Conservation (phyloP, 371 early-diverging fungal genomes). For the Thermomucor indicae-seudaticae region DNA sequence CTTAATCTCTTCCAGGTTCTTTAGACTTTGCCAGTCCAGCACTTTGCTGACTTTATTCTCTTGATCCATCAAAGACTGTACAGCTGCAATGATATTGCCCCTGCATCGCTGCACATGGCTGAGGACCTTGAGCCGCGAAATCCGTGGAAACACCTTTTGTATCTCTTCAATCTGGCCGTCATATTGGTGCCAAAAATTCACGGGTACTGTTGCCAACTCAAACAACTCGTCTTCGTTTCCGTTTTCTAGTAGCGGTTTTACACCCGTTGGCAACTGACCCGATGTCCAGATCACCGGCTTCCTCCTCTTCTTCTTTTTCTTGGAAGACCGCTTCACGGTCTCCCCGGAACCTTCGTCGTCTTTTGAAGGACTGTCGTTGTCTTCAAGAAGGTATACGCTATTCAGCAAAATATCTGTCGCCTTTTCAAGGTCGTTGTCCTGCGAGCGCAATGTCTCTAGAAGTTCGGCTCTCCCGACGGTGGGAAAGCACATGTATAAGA, state of each 20-base stretch:
- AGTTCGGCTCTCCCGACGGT: conserved; percentile 11
- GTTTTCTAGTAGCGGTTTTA: neutral
- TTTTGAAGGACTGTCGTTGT: neutral
- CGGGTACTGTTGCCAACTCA: conserved; percentile 19
- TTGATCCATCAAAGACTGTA: conserved; percentile 6
- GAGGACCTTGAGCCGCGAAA: conserved; percentile 3
- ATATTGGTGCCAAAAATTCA: conserved; percentile 41
- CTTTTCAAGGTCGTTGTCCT: conserved; percentile 31
- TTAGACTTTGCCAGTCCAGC: conserved; percentile 14
- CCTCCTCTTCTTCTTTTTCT: conserved; percentile 7
- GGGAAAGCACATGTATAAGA: conserved; percentile 36
- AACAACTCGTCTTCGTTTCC: neutral
- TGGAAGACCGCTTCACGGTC: neutral
- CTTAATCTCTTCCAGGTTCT: conserved; percentile 21
- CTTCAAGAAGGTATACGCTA: conserved; percentile 16
- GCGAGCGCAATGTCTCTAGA: conserved; percentile 9
- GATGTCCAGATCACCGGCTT: conserved; percentile 2
- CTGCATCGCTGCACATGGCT: conserved; percentile 11
- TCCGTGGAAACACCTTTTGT: conserved; percentile 11
- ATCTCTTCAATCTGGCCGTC: conserved; percentile 12
- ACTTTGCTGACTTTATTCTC: conserved; percentile 14
- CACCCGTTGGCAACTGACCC: conserved; percentile 5
- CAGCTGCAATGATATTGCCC: conserved; percentile 15
- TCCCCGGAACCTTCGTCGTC: neutral
- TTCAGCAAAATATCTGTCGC: conserved; percentile 35